Conservation (phyloP, 2,329 filamentous ascomycete species). For the Aspergillus aculeatinus region DNA sequence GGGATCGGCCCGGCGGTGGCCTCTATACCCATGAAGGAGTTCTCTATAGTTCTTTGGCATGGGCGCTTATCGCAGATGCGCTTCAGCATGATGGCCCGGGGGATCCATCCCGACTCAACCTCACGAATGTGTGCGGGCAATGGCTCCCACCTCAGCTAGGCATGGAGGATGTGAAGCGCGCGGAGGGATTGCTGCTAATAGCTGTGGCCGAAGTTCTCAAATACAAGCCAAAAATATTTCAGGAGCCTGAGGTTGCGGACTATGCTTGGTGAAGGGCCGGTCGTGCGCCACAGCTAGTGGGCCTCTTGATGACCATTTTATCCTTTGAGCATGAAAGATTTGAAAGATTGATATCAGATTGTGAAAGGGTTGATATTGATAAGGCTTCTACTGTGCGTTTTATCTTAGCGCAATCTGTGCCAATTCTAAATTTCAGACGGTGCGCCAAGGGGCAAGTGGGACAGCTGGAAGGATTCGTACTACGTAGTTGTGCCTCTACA, state of each 20-base stretch:
- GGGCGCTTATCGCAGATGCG: conserved; percentile 48
- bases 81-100: conserved; percentile 51
- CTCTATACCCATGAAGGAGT: conserved; percentile 54
- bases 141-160: conserved; percentile 22
- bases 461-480: no score
- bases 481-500: no score
- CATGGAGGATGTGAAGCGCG: conserved; percentile 48
- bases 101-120: conserved; percentile 39
- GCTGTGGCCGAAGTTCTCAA: conserved; percentile 37
- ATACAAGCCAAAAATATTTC: conserved; percentile 34
- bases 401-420: no score
- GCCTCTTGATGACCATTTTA: no score
- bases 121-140: conserved; percentile 42
- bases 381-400: no score
- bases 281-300: no score
- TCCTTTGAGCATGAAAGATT: no score
- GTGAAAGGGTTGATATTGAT: no score
- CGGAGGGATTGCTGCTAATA: conserved; percentile 44
- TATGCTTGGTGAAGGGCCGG: conserved; percentile 34
- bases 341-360: no score
- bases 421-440: no score
- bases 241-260: conserved; percentile 44
- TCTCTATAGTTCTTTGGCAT: conserved; percentile 50
- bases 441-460: no score
- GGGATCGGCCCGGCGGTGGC: conserved; percentile 37